phyloP scores from a whole-genome alignment of 306 rosid genomes.

The Cercis canadensis region DNA sequence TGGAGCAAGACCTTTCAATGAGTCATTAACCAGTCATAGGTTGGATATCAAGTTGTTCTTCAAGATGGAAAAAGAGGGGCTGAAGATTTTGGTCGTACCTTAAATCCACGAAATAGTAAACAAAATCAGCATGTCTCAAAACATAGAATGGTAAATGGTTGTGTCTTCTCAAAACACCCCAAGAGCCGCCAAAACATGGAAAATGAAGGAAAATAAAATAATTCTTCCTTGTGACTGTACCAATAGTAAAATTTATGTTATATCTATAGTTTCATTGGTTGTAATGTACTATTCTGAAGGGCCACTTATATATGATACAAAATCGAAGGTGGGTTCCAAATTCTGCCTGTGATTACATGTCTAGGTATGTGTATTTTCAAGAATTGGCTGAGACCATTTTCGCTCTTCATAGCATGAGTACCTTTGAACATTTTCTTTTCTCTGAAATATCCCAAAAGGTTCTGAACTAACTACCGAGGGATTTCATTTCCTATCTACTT shows the following conservation, averaged over 20 bases:
- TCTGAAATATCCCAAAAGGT: no score
- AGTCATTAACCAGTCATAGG: constrained; percentile 9
- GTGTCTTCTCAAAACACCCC: constrained; percentile 10
- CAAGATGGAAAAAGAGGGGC: constrained; percentile 23
- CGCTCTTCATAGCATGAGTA: background rate
- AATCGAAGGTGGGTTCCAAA: background rate
- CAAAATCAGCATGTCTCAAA: constrained; percentile 25
- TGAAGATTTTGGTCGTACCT: constrained; percentile 8
- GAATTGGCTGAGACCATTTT: background rate
- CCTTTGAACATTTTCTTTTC: background rate
- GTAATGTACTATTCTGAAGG: constrained; percentile 5
- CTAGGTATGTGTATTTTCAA: background rate
- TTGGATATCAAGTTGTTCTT: constrained; percentile 14
- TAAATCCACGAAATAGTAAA: background rate
- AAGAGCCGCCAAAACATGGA: background rate
- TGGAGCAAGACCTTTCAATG: background rate
- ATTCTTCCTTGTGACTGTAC: no score
- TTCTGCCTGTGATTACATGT: background rate
- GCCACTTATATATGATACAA: no score
- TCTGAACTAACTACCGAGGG: no score
- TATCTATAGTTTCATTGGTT: background rate
- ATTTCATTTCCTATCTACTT: no score
- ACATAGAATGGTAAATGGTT: constrained; percentile 9
- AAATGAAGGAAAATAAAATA: background rate
- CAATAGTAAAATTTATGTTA: background rate